These are phyloP conservation scores for Aspergillus flavus DNA, from an alignment of 2,329 filamentous ascomycete genomes.

Conservation along the genomic window DNA sequence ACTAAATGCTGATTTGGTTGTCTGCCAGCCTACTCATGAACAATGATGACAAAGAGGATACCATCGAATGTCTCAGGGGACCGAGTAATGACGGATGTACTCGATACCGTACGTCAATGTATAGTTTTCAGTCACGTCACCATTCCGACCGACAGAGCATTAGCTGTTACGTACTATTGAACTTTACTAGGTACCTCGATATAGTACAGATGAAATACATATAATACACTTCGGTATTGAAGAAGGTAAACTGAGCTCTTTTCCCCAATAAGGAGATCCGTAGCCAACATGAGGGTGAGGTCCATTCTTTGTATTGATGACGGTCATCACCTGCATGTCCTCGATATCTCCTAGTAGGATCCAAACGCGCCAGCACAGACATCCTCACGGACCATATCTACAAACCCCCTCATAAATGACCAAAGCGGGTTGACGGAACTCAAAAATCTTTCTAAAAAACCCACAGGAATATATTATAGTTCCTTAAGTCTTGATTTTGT, in stretches of 20 bases:
- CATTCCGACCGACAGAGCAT: not conserved
- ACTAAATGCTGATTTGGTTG: not conserved
- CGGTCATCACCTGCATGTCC: not conserved
- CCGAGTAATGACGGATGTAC: not conserved
- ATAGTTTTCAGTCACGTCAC: not conserved
- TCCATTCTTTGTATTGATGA: not conserved
- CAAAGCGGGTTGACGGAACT: conserved; percentile 1
- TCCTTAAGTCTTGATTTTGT: too few species aligned
- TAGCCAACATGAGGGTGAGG: not conserved
- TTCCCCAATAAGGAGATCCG: not conserved
- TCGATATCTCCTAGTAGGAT: not conserved
- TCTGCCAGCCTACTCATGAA: not conserved
- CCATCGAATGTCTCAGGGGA: not conserved
- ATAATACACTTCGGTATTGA: not conserved
- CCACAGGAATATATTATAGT: too few species aligned
- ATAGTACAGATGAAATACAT: not conserved
- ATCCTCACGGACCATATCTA: conserved; percentile 17
- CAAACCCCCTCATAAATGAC: not conserved
- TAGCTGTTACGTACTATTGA: not conserved
- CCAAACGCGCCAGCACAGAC: conserved; percentile 13
- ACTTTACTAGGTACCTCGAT: not conserved
- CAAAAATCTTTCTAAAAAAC: not conserved
- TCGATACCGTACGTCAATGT: conserved; percentile 1
- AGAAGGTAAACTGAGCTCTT: not conserved
- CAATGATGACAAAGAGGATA: not conserved